phyloP scores from a whole-genome alignment of 2,329 filamentous ascomycete genomes.

The Knufia petricola region DNA sequence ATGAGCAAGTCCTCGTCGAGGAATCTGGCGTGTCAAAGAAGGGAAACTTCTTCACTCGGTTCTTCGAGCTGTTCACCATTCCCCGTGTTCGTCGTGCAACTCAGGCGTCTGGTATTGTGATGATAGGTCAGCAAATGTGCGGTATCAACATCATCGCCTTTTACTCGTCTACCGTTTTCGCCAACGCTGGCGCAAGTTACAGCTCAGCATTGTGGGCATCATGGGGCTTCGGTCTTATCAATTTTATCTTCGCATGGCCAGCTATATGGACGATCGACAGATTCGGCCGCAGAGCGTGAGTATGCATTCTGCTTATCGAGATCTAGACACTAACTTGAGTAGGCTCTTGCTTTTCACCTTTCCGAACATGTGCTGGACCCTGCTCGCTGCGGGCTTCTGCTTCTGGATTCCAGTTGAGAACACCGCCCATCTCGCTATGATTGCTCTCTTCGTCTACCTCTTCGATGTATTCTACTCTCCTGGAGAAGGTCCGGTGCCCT shows the following conservation, averaged over 20 bases:
- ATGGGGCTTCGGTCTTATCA: constrained; percentile 14
- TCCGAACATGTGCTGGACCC: constrained; percentile 56
- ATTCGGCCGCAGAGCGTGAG: constrained; percentile 47
- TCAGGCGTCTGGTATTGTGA: constrained; percentile 50
- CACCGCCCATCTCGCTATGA: constrained; percentile 38
- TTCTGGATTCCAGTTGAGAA: constrained; percentile 39
- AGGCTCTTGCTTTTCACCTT: constrained; percentile 54
- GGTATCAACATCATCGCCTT: constrained; percentile 49
- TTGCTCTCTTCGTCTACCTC: constrained; percentile 48
- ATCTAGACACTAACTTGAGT: not conserved
- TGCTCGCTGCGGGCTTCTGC: constrained; percentile 52
- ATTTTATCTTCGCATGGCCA: constrained; percentile 15
- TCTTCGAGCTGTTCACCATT: constrained; percentile 52
- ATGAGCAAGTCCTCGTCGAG: constrained; percentile 40
- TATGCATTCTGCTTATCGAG: constrained; percentile 23
- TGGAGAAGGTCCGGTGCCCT: constrained; percentile 39
- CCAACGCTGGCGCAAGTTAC: constrained; percentile 43
- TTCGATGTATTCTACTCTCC: constrained; percentile 45
- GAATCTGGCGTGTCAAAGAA: constrained; percentile 27
- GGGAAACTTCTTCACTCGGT: constrained; percentile 39
- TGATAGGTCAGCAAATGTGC: constrained; percentile 40
- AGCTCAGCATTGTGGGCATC: constrained; percentile 40
- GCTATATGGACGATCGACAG: constrained; percentile 51
- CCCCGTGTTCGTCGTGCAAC: constrained; percentile 54
- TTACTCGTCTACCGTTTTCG: constrained; percentile 56